Base-by-base conservation (phyloP, 2,329 filamentous ascomycete species). In the Metarhizium humberi region DNA sequence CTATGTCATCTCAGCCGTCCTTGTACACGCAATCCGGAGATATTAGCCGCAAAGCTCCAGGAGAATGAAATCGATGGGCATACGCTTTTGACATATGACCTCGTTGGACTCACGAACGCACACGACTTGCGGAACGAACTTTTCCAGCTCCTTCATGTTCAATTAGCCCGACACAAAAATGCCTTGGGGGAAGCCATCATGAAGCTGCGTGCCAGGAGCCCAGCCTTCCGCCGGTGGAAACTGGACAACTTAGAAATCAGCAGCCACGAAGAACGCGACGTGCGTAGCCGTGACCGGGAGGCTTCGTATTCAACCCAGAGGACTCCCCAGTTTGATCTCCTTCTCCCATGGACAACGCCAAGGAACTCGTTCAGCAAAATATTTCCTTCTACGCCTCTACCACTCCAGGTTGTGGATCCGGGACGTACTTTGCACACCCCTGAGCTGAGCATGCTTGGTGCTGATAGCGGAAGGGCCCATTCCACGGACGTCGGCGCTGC, bases 51-150 rank as follows among this genome's bases (percentile, higher is more conserved):
- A 20, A 72, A 72, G 4, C 69, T 95, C 5, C 72, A 77, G 6
- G 77, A 85, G 1, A 78, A 89, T 54, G 76, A 84, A 7, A 74
- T 92, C 5, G 81, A 85, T 54, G 89, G 89, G 1, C 75, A 81
- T 48, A 75, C 78, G 0, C 74, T 92, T 0, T 72, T 92, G 1
- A 81, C 78, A 0, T 78, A 71, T 29, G 73, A 78, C 38, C 74
- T 86, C 11, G 69, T 79, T 25, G 55, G 50, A 13, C n/a, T 40
- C 72, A 73, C 43, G 70, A 56, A 43, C 51, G 40, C 46, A 8
- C 54, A 56, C 45, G 56, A 58, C 47, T 38, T 58, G 42, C 73
- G 1, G 69, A 84, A 14, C 68, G 75, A 83, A 38, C 67, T 84
- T 14, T 75, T 74, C 60, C 58, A 67, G 3, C 79, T 80, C 6